Base-by-base conservation (phyloP, 164 flowering plant genomes). In the Magnolia officinalis region DNA sequence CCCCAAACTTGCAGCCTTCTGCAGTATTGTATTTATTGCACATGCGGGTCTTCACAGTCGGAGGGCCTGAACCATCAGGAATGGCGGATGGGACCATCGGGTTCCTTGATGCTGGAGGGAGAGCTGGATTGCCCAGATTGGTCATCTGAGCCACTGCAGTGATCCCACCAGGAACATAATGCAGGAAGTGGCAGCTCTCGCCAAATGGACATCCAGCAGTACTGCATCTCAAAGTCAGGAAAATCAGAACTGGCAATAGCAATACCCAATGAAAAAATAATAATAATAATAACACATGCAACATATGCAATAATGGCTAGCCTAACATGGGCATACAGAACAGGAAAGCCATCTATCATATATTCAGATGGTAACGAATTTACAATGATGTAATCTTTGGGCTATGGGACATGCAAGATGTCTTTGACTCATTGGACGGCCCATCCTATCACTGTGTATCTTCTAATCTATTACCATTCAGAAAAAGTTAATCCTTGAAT, bases 1-100 rank as follows among this genome's bases (percentile, higher is more conserved):
- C 98, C 37, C 98, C 98, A 81, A 87, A 95, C 76, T 88, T 92
- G 86, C 98, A 95, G 65, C 98, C 98, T 81, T 93, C 98, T 1
- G 94, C 86, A 18, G 85, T 83, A 77, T 81, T 91, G 75, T 61
- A 88, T 67, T 84, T 92, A 81, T 88, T 90, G 90, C 98, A 95
- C 72, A 95, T 63, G 20, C 90, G 88, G 26, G 87, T 81, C 79
- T 95, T 93, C 4, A 84, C 83, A 19, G 82, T 72, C 0, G 85
- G 51, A 8, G 84, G 73, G 21, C 86, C 19, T 1, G 90, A 66
- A n/a, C 89, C 89, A 73, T 91, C 83, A 0, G 81, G 71, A 0
- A 80, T 31, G 8, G 89, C 82, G 49, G 86, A 84, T 37, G 78
- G 80, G 14, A n/a, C 82, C 0, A 74, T 78, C 49, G 82, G 76